Percentiles rank a stretch among this genome's conserved stretches.
These are phyloP conservation scores for Meira nashicola DNA, from an alignment of 1,284 basidiomycete genomes.

Conservation along the genomic window DNA sequence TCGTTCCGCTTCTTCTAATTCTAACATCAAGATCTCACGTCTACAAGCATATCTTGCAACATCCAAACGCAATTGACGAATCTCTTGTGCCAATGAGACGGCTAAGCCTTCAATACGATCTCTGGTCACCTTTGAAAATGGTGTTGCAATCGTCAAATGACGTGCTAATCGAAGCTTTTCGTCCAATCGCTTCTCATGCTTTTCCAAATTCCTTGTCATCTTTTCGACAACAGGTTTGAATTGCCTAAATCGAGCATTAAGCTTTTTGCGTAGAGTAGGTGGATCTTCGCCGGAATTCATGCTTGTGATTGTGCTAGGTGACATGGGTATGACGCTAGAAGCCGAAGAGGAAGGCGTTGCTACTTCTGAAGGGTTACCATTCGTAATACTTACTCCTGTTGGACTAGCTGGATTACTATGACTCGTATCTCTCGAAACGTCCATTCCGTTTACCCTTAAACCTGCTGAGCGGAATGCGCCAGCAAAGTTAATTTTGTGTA, in stretches of 20 bases:
- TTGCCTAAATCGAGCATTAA: slow-evolving; percentile 19
- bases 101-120: slow-evolving; percentile 44
- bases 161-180: slow-evolving; percentile 39
- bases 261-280: slow-evolving; percentile 6
- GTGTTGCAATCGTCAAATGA: slow-evolving; percentile 42
- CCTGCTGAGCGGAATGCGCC: slow-evolving; percentile 81
- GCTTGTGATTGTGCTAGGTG: too few species aligned
- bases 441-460: slow-evolving; percentile 70
- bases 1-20: slow-evolving; percentile 29
- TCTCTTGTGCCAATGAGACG: slow-evolving; percentile 25
- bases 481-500: slow-evolving; percentile 87
- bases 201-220: slow-evolving; percentile 74
- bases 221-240: slow-evolving; percentile 57
- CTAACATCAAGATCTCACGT: slow-evolving; percentile 26
- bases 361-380: slow-evolving; percentile 7
- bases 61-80: slow-evolving; percentile 31
- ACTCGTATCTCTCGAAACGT: not conserved
- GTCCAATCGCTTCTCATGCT: slow-evolving; percentile 19
- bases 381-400: slow-evolving; percentile 37
- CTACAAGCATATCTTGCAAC: slow-evolving; percentile 31
- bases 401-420: slow-evolving; percentile 9
- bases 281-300: not conserved
- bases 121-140: slow-evolving; percentile 41
- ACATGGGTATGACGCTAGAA: too few species aligned
- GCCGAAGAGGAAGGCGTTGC: not conserved